These are phyloP conservation scores for Linderniella brevidens DNA, from an alignment of 257 asterid genomes.

Conservation along the genomic window DNA sequence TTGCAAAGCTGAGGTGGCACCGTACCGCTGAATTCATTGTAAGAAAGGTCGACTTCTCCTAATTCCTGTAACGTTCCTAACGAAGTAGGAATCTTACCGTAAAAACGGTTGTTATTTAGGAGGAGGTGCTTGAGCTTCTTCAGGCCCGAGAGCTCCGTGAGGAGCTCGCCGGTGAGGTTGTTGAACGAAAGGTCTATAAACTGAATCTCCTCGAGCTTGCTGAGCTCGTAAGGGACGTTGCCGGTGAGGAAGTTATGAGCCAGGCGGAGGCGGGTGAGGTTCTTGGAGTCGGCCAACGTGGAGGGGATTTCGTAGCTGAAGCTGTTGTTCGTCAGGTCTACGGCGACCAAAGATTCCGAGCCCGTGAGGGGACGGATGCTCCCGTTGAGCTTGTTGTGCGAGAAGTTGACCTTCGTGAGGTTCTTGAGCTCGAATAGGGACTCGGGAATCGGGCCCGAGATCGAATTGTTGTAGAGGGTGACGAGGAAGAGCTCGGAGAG, in stretches of 20 bases:
- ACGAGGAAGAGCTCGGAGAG: constrained; percentile 41
- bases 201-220: constrained; percentile 37
- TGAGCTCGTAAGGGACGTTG: constrained; percentile 36
- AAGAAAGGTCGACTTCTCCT: constrained; percentile 77
- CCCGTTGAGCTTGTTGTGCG: constrained; percentile 53
- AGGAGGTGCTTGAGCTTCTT: constrained; percentile 48
- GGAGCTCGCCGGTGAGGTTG: constrained; percentile 35
- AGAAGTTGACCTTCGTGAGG: constrained; percentile 54
- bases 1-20: constrained; percentile 57
- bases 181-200: constrained; percentile 73
- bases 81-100: constrained; percentile 52
- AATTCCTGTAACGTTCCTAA: constrained; percentile 46
- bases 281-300: constrained; percentile 31
- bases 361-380: constrained; percentile 37
- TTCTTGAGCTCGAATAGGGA: constrained; percentile 52
- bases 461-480: constrained; percentile 75
- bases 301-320: constrained; percentile 57
- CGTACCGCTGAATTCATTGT: constrained; percentile 41
- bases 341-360: constrained; percentile 32
- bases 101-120: constrained; percentile 36
- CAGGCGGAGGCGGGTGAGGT: constrained; percentile 51
- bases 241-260: constrained; percentile 56
- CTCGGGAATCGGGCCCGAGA: constrained; percentile 69
- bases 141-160: constrained; percentile 29
- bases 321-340: constrained; percentile 71